These are phyloP conservation scores for Austroboletus eburneus DNA, from an alignment of 768 basidiomycete genomes.

Conservation along the genomic window DNA sequence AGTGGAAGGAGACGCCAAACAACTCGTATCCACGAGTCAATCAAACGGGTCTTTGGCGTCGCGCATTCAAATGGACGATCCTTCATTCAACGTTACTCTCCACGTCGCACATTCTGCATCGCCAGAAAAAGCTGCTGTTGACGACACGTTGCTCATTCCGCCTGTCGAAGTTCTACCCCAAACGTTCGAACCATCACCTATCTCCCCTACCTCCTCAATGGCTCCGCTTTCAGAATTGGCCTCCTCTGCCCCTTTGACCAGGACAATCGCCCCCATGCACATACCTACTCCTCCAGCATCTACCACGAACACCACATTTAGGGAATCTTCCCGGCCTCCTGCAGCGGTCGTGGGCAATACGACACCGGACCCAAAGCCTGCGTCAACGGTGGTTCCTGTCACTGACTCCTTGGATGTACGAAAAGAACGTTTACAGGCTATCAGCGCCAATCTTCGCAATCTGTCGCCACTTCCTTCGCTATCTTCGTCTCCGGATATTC, in stretches of 20 bases:
- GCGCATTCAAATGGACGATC: constrained; percentile 20
- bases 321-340: neutral
- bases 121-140: neutral
- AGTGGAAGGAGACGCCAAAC: neutral
- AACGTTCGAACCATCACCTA: constrained; percentile 16
- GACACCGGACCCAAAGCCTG: neutral
- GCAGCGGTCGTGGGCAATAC: neutral
- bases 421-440: constrained; percentile 15
- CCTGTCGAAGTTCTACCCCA: constrained; percentile 28
- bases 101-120: neutral
- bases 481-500: constrained; percentile 9
- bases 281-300: neutral
- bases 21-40: constrained; percentile 6
- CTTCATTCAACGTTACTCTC: neutral
- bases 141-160: constrained; percentile 23
- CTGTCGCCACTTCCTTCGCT: constrained; percentile 3
- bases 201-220: constrained; percentile 9
- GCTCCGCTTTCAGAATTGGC: neutral
- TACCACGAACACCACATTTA: neutral
- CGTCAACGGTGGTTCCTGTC: neutral
- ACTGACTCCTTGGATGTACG: constrained; percentile 7
- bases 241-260: too few relatives aligned
- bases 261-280: neutral
- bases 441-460: constrained; percentile 10
- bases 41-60: constrained; percentile 17